phyloP scores from a whole-genome alignment of 805 yeast species.

The Grigorovia yakushimaensis region DNA sequence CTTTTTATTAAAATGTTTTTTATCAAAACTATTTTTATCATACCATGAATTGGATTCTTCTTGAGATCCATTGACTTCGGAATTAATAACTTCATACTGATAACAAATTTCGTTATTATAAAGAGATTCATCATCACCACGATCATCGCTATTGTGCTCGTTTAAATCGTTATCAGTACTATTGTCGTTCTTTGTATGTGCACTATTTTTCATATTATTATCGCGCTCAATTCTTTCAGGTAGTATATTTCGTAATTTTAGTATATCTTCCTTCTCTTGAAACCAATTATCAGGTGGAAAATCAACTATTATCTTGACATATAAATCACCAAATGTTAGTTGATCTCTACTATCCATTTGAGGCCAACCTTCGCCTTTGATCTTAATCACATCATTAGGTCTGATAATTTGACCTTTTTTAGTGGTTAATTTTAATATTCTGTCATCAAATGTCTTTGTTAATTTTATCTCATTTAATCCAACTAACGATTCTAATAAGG shows the following conservation, averaged over 20 bases:
- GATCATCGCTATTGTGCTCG: neutral
- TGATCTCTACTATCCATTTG: slow-evolving; percentile 11
- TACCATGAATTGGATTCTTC: neutral
- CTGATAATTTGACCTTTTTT: slow-evolving; percentile 74
- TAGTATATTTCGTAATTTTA: slow-evolving; percentile 43
- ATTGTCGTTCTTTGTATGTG: neutral
- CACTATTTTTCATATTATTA: neutral
- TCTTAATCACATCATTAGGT: slow-evolving; percentile 60
- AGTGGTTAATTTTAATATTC: slow-evolving; percentile 53
- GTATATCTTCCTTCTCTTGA: slow-evolving; percentile 56
- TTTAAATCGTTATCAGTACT: too few species aligned
- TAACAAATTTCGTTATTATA: neutral
- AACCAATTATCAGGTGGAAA: slow-evolving; percentile 86
- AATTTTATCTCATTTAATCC: slow-evolving; percentile 62
- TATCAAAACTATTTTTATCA: neutral
- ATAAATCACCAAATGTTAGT: slow-evolving; percentile 55
- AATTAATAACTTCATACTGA: slow-evolving; percentile 4
- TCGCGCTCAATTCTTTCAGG: slow-evolving; percentile 27
- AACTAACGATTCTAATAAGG: slow-evolving; percentile 73
- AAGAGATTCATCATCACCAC: neutral
- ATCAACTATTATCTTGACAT: slow-evolving; percentile 57
- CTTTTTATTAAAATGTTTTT: neutral
- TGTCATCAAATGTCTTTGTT: slow-evolving; percentile 68
- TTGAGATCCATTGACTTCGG: slow-evolving; percentile 5
- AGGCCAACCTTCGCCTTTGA: slow-evolving; percentile 82